A percentile compares a stretch with the other conserved stretches of the same genome.
These are phyloP conservation scores for Leccinum pachyderme DNA, from an alignment of 1,284 basidiomycete species.

Conservation along the genomic window DNA sequence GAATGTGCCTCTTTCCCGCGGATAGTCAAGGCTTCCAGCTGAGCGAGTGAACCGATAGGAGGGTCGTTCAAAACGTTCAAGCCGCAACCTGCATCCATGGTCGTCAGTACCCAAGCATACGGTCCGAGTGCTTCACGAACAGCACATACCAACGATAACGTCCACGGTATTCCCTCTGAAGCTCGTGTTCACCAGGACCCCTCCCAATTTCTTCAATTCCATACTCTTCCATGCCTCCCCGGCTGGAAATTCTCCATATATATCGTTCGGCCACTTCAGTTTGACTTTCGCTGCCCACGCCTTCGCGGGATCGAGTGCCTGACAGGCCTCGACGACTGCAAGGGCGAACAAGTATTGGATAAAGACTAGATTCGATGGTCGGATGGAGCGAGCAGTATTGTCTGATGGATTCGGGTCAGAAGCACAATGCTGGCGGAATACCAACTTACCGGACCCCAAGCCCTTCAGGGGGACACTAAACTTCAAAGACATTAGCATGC, in stretches of 20 bases:
- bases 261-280: slow-evolving; percentile 98
- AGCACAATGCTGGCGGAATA: background rate
- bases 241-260: slow-evolving; percentile 70
- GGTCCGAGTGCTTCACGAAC: background rate
- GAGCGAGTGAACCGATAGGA: slow-evolving; percentile 82
- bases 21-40: slow-evolving; percentile 48
- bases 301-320: slow-evolving; percentile 43
- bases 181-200: slow-evolving; percentile 89
- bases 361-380: slow-evolving; percentile 79
- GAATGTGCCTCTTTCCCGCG: slow-evolving; percentile 16
- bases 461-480: slow-evolving; percentile 55
- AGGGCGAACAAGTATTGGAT: slow-evolving; percentile 94
- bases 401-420: background rate
- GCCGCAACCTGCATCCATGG: slow-evolving; percentile 69
- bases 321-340: slow-evolving; percentile 85
- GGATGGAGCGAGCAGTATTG: slow-evolving; percentile 35
- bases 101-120: slow-evolving; percentile 1
- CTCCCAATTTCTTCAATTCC: slow-evolving; percentile 73
- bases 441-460: slow-evolving; percentile 8
- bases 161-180: slow-evolving; percentile 73
- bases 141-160: slow-evolving; percentile 72
- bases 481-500: slow-evolving; percentile 84
- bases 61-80: slow-evolving; percentile 83
- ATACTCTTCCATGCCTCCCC: slow-evolving; percentile 39
- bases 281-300: slow-evolving; percentile 59